Base-by-base conservation (phyloP, 192 early-diverging fungal species). In the Coemansia sp. region DNA sequence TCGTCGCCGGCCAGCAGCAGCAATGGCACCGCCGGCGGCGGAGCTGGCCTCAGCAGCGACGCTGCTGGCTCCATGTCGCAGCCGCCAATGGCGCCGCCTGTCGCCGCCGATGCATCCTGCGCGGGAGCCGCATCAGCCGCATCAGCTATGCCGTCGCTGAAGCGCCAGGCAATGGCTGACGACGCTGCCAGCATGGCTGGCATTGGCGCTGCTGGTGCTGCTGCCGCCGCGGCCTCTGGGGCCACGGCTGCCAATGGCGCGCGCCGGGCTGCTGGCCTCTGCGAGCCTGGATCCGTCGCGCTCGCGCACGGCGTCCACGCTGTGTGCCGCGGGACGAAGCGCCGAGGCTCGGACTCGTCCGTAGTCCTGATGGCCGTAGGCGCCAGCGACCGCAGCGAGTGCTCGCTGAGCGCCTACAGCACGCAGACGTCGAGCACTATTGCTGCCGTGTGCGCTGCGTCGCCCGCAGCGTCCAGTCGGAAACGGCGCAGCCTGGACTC, bases 261-360 rank as follows among this genome's bases (percentile, higher is more conserved):
- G 6, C 22, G 17, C 46, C 46, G 46, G 46, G 10, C 46, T 47
- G 46, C 24, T 12, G 22, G 9, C 20, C 46, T 47, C 7, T 47
- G 19, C 22, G 46, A 47, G 20, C 22, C 46, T 22, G 46, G 46
- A 47, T 47, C 46, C 19, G 46, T 47, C 12, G 46, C 46, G 24
- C 46, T 47, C 20, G 20, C 46, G 10, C 46, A 47, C 46, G 19
- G 46, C 12, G 46, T 47, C 43, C 53, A 43, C 29, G 40, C 56
- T 45, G 59, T 46, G n/a, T 25, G 56, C 15, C 62, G 76, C 20
- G 78, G 73, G n/a, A 75, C 64, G 20, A 81, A 81, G 59, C 78
- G 78, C 27, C 78, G 78, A 40, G 78, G 78, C 22, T 81, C 78
- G 10, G 78, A 81, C 49, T 72, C 73, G 7, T 74, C 73, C 7